phyloP scores from a whole-genome alignment of 305 asterid species.

The Plantago coronopus region DNA sequence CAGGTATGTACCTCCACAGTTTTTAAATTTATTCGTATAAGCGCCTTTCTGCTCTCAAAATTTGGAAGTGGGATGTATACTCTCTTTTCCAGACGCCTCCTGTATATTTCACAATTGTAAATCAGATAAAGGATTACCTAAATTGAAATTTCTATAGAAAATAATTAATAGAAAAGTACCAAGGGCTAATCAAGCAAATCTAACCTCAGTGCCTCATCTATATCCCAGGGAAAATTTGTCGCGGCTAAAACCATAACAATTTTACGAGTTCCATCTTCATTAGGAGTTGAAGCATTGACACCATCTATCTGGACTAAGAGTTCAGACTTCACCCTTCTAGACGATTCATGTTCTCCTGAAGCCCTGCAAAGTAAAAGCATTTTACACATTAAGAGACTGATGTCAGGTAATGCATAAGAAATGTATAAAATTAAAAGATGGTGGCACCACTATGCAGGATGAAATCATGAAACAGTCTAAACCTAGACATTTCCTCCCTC shows the following conservation, averaged over 20 bases:
- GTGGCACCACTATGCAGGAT: too few relatives aligned
- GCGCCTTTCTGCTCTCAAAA: constrained; percentile 89
- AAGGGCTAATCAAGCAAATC: constrained; percentile 16
- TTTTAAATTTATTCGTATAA: constrained; percentile 77
- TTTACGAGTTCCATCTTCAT: constrained; percentile 93
- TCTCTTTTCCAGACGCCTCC: constrained; percentile 91
- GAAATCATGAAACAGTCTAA: too few relatives aligned
- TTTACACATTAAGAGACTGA: constrained; percentile 19
- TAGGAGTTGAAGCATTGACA: constrained; percentile 73
- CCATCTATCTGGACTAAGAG: constrained; percentile 98
- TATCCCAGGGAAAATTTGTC: constrained; percentile 98
- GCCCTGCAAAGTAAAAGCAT: constrained; percentile 41
- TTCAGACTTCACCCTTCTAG: constrained; percentile 93
- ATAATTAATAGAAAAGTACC: constrained; percentile 12
- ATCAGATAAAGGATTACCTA: constrained; percentile 17
- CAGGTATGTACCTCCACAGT: constrained; percentile 63
- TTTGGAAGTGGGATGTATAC: constrained; percentile 93
- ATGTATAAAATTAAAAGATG: not conserved
- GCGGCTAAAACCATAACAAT: constrained; percentile 99
- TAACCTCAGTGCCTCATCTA: constrained; percentile 94
- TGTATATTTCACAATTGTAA: constrained; percentile 26
- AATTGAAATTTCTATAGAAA: constrained; percentile 1
- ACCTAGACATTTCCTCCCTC: too few relatives aligned
- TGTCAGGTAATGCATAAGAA: constrained; percentile 20
- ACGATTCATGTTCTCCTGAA: constrained; percentile 96